Conservation (phyloP, 176 grass and related monocot genomes). For the Avena atlantica region DNA sequence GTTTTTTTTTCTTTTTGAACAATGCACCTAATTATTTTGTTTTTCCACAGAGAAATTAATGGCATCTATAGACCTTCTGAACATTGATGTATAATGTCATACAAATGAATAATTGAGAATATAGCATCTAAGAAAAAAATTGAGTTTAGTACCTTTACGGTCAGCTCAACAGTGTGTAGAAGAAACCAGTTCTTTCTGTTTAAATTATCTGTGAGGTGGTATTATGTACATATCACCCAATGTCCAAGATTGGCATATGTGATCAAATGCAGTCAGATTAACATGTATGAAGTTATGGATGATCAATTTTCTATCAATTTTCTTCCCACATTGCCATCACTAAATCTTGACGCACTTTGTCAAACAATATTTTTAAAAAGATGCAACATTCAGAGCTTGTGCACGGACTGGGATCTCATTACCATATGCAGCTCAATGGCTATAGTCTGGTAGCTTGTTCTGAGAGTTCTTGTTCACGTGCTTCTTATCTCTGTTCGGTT, state of each 20-base stretch:
- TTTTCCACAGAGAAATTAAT: slow-evolving; percentile 15
- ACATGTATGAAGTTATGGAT: background rate
- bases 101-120: background rate
- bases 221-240: background rate
- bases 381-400: background rate
- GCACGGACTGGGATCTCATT: background rate
- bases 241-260: background rate
- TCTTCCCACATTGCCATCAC: background rate
- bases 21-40: background rate
- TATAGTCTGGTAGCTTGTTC: slow-evolving; percentile 5
- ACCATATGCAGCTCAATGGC: background rate
- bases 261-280: background rate
- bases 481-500: background rate
- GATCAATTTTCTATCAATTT: background rate
- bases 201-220: background rate
- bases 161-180: background rate
- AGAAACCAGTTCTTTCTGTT: background rate
- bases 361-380: slow-evolving; percentile 2
- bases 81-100: background rate
- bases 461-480: background rate
- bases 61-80: background rate
- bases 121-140: background rate
- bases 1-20: background rate
- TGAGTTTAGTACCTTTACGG: background rate
- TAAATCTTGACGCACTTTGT: background rate